Conservation (phyloP, 2,329 filamentous ascomycete species). For the Trichoderma sp. region DNA sequence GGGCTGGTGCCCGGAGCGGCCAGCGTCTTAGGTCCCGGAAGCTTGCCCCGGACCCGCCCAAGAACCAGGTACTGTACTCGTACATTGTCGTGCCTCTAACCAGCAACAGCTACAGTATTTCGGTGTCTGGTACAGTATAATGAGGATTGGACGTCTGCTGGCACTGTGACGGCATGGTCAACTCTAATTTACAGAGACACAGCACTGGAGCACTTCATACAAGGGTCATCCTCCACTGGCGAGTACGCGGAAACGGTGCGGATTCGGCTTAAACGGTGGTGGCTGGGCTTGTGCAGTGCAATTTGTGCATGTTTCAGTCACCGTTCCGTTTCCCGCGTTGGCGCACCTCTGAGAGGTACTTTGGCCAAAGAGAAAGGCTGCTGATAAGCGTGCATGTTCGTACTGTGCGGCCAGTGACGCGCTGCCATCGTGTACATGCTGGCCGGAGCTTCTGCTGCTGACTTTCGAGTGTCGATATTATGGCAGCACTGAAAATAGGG, state of each 20-base stretch:
- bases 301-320: neutral
- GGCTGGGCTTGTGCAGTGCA: neutral
- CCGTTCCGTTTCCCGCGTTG: neutral
- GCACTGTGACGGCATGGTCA: neutral
- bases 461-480: neutral
- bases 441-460: neutral
- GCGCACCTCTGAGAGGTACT: neutral
- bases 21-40: conserved; percentile 17
- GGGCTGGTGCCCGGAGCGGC: conserved; percentile 9
- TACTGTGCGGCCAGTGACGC: conserved; percentile 1
- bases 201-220: neutral
- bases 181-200: neutral
- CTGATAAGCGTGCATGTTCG: neutral
- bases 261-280: neutral
- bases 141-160: neutral
- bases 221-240: neutral
- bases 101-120: neutral
- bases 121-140: neutral
- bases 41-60: conserved; percentile 24
- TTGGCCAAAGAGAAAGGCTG: neutral
- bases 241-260: neutral
- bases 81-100: neutral
- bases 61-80: neutral
- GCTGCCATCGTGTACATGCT: neutral
- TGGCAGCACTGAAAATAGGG: neutral